Conservation (phyloP, 1,284 basidiomycete genomes). For the Fomes fomentarius region DNA sequence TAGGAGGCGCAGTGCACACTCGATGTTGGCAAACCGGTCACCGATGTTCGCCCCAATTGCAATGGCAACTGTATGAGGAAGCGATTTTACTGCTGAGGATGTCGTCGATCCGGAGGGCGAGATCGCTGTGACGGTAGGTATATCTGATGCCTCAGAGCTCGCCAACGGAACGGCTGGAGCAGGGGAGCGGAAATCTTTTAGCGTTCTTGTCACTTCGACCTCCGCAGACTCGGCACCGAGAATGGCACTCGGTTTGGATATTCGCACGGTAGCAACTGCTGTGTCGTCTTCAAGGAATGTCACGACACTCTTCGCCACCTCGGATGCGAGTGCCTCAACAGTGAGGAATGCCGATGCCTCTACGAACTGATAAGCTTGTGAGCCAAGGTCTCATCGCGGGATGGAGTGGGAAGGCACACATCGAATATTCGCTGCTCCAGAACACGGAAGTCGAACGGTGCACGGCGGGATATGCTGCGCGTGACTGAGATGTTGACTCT, state of each 20-base stretch:
- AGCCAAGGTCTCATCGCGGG: background rate
- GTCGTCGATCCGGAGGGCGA: background rate
- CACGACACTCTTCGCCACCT: conserved; percentile 53
- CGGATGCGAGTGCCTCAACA: conserved; percentile 74
- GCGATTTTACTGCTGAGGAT: background rate
- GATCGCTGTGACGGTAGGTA: background rate
- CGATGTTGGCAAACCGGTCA: conserved; percentile 86
- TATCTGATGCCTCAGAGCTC: background rate
- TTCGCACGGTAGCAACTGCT: conserved; percentile 56
- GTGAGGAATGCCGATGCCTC: conserved; percentile 63
- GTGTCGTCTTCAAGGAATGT: conserved; percentile 23
- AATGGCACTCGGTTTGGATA: conserved; percentile 79
- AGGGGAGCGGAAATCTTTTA: conserved; percentile 35
- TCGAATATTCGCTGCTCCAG: conserved; percentile 43
- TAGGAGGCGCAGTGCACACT: conserved; percentile 67
- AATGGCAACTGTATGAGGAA: conserved; percentile 56
- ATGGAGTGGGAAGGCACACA: conserved; percentile 35
- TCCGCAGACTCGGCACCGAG: conserved; percentile 69
- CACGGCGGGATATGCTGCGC: conserved; percentile 20
- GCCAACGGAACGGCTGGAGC: background rate
- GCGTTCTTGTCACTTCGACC: conserved; percentile 58
- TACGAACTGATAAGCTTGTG: conserved; percentile 37
- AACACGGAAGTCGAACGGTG: conserved; percentile 41
- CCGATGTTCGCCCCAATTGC: conserved; percentile 93
- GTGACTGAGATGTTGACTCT: conserved; percentile 54